phyloP scores from a whole-genome alignment of 768 basidiomycete species.

The Cyathus striatus region DNA sequence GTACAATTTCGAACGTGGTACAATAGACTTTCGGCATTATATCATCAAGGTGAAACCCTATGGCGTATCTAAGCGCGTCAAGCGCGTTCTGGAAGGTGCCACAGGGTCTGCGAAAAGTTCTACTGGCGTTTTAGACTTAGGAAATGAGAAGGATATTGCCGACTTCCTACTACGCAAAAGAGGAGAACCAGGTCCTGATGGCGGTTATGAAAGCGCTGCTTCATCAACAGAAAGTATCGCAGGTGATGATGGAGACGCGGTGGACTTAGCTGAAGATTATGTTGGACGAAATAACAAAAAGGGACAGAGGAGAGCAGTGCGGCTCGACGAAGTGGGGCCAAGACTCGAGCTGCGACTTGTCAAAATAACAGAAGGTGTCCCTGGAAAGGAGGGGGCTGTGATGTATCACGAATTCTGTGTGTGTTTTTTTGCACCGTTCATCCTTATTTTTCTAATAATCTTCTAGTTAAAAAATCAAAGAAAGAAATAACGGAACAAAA shows the following conservation, averaged over 20 bases:
- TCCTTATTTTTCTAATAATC: conserved; percentile 4
- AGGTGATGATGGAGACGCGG: conserved; percentile 80
- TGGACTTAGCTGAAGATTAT: conserved; percentile 88
- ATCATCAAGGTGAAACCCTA: conserved; percentile 93
- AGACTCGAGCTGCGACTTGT: conserved; percentile 89
- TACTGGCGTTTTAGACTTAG: conserved; percentile 64
- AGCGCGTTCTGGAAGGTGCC: conserved; percentile 72
- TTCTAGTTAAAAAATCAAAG: conserved; percentile 84
- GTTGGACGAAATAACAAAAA: conserved; percentile 92
- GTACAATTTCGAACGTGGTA: conserved; percentile 81
- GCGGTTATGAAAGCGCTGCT: conserved; percentile 76
- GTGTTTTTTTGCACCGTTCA: conserved; percentile 27
- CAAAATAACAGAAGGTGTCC: conserved; percentile 92
- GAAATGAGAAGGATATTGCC: conserved; percentile 89
- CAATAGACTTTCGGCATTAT: conserved; percentile 91
- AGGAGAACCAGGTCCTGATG: conserved; percentile 58
- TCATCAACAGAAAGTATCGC: conserved; percentile 78
- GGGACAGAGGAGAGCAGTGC: conserved; percentile 86
- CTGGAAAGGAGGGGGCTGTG: conserved; percentile 89
- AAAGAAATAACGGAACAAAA: conserved; percentile 64
- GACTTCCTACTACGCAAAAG: conserved; percentile 82
- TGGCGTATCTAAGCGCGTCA: conserved; percentile 88
- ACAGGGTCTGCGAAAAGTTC: conserved; percentile 24
- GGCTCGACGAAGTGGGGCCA: conserved; percentile 91
- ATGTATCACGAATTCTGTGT: conserved; percentile 93